A percentile compares a stretch with the other conserved stretches of the same genome.
Conservation (phyloP, 2,329 filamentous ascomycete species). For the Sphaerulina musiva region DNA sequence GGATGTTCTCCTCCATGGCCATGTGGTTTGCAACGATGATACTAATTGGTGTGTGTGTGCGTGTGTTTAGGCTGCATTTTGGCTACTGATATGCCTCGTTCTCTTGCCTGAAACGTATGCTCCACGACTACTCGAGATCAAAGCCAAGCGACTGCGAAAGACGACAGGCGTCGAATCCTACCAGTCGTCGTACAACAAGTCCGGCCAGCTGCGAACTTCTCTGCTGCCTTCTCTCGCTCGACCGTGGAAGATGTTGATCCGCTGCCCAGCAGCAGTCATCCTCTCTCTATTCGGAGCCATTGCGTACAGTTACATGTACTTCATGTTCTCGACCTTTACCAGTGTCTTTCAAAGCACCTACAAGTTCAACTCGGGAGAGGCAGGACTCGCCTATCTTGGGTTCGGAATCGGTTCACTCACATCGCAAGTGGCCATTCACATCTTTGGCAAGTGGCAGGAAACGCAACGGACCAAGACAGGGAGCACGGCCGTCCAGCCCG, state of each 20-base stretch:
- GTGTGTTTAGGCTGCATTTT: slow-evolving; percentile 15
- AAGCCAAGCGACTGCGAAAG: background rate
- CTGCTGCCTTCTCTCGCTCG: background rate
- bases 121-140: background rate
- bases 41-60: too few relatives aligned
- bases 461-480: background rate
- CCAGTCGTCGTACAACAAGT: slow-evolving; percentile 26
- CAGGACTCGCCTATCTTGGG: slow-evolving; percentile 24
- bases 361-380: slow-evolving; percentile 29
- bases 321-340: slow-evolving; percentile 47
- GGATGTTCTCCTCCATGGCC: background rate
- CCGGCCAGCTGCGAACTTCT: background rate
- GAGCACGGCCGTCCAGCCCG: slow-evolving; percentile 3
- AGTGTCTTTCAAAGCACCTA: slow-evolving; percentile 43
- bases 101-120: slow-evolving; percentile 17
- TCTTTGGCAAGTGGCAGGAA: slow-evolving; percentile 32
- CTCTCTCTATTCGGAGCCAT: slow-evolving; percentile 37
- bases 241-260: slow-evolving; percentile 7
- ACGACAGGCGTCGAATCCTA: slow-evolving; percentile 41
- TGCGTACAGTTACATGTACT: slow-evolving; percentile 45
- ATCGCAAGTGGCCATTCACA: slow-evolving; percentile 39
- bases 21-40: background rate
- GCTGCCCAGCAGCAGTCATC: slow-evolving; percentile 24
- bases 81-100: slow-evolving; percentile 14
- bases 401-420: slow-evolving; percentile 23